These are phyloP conservation scores for Tuber borchii DNA, from an alignment of 495 filamentous ascomycete species.

Conservation along the genomic window DNA sequence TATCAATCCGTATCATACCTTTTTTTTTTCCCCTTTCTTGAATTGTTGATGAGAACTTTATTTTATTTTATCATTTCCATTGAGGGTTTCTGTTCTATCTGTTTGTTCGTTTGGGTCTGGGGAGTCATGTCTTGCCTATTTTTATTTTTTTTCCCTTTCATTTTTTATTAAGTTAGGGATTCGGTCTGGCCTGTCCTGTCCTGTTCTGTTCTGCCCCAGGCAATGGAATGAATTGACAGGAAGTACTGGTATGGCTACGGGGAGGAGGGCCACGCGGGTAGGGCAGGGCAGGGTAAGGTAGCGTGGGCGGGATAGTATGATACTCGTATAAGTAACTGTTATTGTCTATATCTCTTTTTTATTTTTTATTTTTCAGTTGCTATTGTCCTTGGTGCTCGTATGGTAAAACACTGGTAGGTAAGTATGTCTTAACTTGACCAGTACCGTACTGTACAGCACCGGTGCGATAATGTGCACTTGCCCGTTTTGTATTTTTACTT, in stretches of 20 bases:
- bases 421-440: not conserved
- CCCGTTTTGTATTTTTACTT: not conserved
- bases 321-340: not conserved
- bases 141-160: conserved; percentile 1
- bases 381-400: not conserved
- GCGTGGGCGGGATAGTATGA: no score
- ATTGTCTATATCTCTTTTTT: not conserved
- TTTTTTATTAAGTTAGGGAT: conserved; percentile 3
- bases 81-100: conserved; percentile 8
- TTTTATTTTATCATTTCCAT: conserved; percentile 24
- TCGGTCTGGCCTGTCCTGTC: not conserved
- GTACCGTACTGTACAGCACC: no score
- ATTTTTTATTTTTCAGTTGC: not conserved
- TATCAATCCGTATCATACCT: conserved; percentile 11
- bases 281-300: not conserved
- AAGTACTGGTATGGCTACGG: not conserved
- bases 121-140: not conserved
- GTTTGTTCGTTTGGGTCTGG: conserved; percentile 11
- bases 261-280: not conserved
- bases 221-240: not conserved
- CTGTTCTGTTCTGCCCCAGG: not conserved
- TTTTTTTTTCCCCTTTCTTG: not conserved
- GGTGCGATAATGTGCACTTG: not conserved
- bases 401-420: not conserved
- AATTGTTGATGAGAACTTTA: conserved; percentile 2